These are phyloP conservation scores for Chamaenerion angustifolium DNA, from an alignment of 345 rosid species.

Conservation along the genomic window DNA sequence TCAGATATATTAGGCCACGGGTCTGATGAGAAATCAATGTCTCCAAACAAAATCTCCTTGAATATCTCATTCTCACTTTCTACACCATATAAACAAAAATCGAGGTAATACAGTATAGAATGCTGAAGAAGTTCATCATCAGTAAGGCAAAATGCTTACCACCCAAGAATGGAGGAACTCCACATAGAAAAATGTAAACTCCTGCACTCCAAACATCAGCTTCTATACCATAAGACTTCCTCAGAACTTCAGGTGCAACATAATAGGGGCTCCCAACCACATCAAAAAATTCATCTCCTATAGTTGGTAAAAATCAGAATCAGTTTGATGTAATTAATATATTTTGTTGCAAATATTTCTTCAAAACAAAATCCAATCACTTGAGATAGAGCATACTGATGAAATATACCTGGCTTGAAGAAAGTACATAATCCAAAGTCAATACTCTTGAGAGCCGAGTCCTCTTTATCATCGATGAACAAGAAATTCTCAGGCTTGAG, in stretches of 20 bases:
- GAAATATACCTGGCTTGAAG: conserved; percentile 14
- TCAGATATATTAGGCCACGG: conserved; percentile 85
- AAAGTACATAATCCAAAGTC: conserved; percentile 10
- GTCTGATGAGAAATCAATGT: conserved; percentile 58
- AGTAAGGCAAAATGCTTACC: conserved; percentile 25
- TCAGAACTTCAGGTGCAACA: conserved; percentile 76
- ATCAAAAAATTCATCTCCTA: conserved; percentile 61
- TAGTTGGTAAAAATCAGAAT: conserved; percentile 5
- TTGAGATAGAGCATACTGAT: no score
- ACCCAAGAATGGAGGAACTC: conserved; percentile 93
- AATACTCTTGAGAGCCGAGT: conserved; percentile 9
- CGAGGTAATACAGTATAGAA: background rate
- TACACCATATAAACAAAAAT: conserved; percentile 5
- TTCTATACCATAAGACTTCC: conserved; percentile 59
- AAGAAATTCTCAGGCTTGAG: conserved; percentile 14
- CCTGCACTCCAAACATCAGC: conserved; percentile 96
- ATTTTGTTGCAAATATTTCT: no score
- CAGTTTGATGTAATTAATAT: background rate
- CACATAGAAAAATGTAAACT: conserved; percentile 70
- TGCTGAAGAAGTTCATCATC: background rate
- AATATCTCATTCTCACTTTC: conserved; percentile 78
- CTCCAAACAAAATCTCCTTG: conserved; percentile 61
- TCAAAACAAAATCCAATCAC: no score
- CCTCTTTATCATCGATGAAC: conserved; percentile 8
- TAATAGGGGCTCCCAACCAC: conserved; percentile 92